Evolutionary conservation across 805 yeast genomes (phyloP).

Genomic region (Starmerella vitae): DNA sequence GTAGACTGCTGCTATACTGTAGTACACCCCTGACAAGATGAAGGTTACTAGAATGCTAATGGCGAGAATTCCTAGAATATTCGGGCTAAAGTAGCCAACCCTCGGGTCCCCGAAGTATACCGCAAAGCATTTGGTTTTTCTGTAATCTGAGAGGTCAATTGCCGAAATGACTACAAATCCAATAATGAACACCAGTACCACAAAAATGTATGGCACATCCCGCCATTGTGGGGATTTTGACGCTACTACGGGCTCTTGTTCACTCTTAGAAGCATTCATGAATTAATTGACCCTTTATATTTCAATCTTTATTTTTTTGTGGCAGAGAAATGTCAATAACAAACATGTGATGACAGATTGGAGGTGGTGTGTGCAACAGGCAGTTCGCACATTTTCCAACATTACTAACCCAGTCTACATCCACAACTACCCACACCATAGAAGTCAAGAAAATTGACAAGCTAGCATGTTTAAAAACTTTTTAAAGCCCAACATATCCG

Average conservation of each 20-base stretch:
- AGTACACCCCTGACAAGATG: slow-evolving; percentile 42
- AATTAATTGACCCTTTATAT: no score
- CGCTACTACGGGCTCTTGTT: not conserved
- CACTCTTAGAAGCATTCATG: no score
- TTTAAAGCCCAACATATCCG: slow-evolving; percentile 10
- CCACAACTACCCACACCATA: no score
- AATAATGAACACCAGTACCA: slow-evolving; percentile 32
- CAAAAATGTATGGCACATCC: slow-evolving; percentile 18
- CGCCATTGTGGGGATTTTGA: slow-evolving; percentile 12
- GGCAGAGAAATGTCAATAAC: no score
- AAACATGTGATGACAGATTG: no score
- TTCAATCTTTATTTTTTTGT: no score
- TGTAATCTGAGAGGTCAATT: slow-evolving; percentile 53
- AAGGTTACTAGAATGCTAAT: slow-evolving; percentile 48
- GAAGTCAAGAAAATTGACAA: no score
- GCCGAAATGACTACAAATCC: slow-evolving; percentile 64
- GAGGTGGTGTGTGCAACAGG: no score
- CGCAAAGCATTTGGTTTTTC: slow-evolving; percentile 38
- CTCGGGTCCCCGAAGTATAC: slow-evolving; percentile 43
- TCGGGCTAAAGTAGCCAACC: slow-evolving; percentile 44
- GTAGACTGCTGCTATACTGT: slow-evolving; percentile 46
- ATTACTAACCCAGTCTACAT: no score
- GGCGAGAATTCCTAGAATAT: slow-evolving; percentile 60
- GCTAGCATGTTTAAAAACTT: slow-evolving; percentile 6
- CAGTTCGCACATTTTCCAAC: no score